Evolutionary conservation across 305 asterid genomes (phyloP), one percentile per base, ranked within the genome.

Genomic region (Ilex paraguariensis): DNA sequence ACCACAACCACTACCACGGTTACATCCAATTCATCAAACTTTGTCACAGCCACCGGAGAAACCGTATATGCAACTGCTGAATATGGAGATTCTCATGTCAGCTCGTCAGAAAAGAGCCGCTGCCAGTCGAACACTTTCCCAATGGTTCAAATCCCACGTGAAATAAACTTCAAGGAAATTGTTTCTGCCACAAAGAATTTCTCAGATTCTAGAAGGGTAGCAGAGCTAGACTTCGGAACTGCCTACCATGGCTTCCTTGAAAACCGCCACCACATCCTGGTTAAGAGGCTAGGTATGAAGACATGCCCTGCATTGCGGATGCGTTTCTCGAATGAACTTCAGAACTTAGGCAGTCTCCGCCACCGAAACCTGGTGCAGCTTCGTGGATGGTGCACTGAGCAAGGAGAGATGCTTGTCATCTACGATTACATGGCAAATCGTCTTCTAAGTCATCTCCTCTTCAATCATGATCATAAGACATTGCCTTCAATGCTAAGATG

Each of bases 331-430:
- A 82, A 83, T 32, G 99, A 93, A 54, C 87, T 93, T 61, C 81
- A 74, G 53, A 87, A 85, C 67, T 28, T 93, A 59, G 96, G 90
- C 13, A 70, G 88, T 48, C 86, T 93, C 4, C 92, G 95, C 39
- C 99, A 93, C 57, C 70, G 99, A 50, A 93, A 93, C 71, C 72
- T 93, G 14, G 70, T 83, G 7, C 96, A 90, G 61, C 96, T 93
- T 63, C 90, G 96, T 0, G 99, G 99, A 10, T 93, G 99, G 99
- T 93, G 97, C 79, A 93, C 99, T 0, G 99, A 93, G 77, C 97
- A 84, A 59, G 99, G 99, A 21, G 99, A 93, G 83, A 93, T 93
- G 97, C 95, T 93, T 2, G 96, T 93, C 0, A 84, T 93, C 13
- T 93, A 90, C 57, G 97, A 93, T 15, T 87, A 90, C 79, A 71